These are phyloP conservation scores for Canavalia gladiata DNA, from an alignment of 306 rosid species.

Conservation along the genomic window DNA sequence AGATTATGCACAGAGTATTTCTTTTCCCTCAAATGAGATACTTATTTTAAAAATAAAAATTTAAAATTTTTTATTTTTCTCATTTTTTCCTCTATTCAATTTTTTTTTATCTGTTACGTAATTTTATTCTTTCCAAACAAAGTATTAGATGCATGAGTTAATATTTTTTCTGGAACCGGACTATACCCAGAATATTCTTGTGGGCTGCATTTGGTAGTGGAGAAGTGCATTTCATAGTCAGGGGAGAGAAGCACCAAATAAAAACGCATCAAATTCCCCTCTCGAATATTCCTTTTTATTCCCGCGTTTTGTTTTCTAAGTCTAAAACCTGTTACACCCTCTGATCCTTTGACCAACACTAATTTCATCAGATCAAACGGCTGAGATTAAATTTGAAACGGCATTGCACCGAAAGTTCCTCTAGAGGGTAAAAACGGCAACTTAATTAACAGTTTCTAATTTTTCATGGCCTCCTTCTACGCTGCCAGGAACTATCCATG, in stretches of 20 bases:
- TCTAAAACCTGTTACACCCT: background rate
- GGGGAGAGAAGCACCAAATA: background rate
- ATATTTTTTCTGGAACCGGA: conserved; percentile 22
- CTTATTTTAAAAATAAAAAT: no score
- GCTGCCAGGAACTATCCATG: background rate
- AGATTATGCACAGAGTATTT: no score
- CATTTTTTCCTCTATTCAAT: no score
- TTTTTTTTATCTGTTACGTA: no score
- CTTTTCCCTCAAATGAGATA: no score
- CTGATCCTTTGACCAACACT: background rate
- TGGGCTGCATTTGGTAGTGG: background rate
- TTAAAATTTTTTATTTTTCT: no score
- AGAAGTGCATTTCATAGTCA: conserved; percentile 42
- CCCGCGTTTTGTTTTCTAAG: conserved; percentile 44
- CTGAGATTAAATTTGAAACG: background rate
- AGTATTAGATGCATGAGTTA: background rate
- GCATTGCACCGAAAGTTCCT: background rate
- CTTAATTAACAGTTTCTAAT: background rate
- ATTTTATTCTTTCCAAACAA: no score
- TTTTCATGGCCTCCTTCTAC: conserved; percentile 22
- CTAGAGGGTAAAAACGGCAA: background rate
- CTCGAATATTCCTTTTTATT: conserved; percentile 63
- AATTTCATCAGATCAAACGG: conserved; percentile 45
- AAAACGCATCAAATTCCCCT: conserved; percentile 43
- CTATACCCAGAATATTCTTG: conserved; percentile 58